Evolutionary conservation across 805 yeast genomes (phyloP), one percentile per base, ranked within the genome.

Genomic region (Metschnikowia orientalis): DNA sequence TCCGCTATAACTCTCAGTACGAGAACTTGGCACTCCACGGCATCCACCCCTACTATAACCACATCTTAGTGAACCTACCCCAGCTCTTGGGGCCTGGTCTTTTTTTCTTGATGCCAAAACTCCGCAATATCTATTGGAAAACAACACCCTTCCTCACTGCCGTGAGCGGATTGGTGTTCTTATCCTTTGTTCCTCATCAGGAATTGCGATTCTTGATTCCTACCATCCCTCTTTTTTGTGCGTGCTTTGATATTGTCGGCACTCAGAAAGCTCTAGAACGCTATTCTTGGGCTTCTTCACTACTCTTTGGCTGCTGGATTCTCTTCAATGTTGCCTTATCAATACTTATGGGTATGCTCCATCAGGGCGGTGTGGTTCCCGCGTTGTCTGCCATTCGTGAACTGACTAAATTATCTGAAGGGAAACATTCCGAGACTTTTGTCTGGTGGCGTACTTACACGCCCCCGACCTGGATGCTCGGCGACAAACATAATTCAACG

Each of bases 391-490:
- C 66, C 33, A 31, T 76, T 3, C 55, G 57, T 12, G 26, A 19
- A 9, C 17, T 19, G 6, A 11, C 30, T n/a, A 38, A 47, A 11
- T n/a, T 25, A 11, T 5, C 30, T 2, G 15, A 25, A 15, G 13
- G 11, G 4, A 13, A 17, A 4, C 23, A 28, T 2, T 23, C 32
- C 8, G 57, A 69, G 0, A 61, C 75, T 0, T 71, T 75, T 21
- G 50, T 90, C 4, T 90, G 95, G 87, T 90, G 97, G 97, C 78
- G 87, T 54, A 87, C 96, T 0, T 92, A 90, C 48, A 74, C 86
- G 4, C 97, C 97, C 1, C 97, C 98, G 3, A 73, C 86, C 4
- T 92, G 95, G 95, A 54, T 90, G 36, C 60, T 81, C 18, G 69
- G 67, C 2, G 47, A 71, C 34, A 30, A 32, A 0, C 22, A 36